Base-by-base conservation (phyloP, 371 early-diverging fungal species). In the Lichtheimia ornata region DNA sequence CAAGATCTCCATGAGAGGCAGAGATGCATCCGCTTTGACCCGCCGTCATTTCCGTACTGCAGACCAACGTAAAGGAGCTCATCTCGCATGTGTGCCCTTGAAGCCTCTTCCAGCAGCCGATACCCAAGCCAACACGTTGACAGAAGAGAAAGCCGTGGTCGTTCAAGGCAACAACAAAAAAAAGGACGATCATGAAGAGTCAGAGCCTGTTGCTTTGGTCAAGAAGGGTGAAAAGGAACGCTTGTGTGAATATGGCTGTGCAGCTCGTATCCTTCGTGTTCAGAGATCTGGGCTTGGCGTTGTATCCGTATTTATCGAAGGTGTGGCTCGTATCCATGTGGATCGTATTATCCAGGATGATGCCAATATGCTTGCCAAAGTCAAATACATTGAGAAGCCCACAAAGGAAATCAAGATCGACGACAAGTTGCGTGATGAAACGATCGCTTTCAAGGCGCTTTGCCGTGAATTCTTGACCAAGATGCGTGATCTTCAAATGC, bases 401-500 rank as follows among this genome's bases (percentile, higher is more conserved):
- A 54, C 66, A 9, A 40, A 66, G 13, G 50, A 55, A 13, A 53
- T 61, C 54, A 53, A 70, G 24, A 53, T 64, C 3, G 58, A 57
- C 30, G 72, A 76, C 5, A 77, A 76, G 47, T 22, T 18, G 7
- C 47, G 47, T 18, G 74, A 84, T 18, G 88, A 84, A 15, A 78
- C 85, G 49, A 74, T 85, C 28, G 80, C 81, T 13, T 82, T 91
- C 56, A 79, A 84, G 28, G 76, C 85, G 11, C 77, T 84, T 49
- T 84, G 84, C 11, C 75, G 84, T 43, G 88, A 86, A 51, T 83
- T 87, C 56, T 59, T 86, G 6, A 41, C 68, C 15, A 77, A 81
- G 40, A 83, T 91, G 63, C 83, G 88, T 50, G 88, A 88, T 20
- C 81, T 94, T 27, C 86, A 88, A 42, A 64, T 88, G 58, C 88